Percentiles rank a stretch among this genome's conserved stretches.
phyloP scores from a whole-genome alignment of 1,284 basidiomycete genomes.

The Cystobasidium slooffiae region DNA sequence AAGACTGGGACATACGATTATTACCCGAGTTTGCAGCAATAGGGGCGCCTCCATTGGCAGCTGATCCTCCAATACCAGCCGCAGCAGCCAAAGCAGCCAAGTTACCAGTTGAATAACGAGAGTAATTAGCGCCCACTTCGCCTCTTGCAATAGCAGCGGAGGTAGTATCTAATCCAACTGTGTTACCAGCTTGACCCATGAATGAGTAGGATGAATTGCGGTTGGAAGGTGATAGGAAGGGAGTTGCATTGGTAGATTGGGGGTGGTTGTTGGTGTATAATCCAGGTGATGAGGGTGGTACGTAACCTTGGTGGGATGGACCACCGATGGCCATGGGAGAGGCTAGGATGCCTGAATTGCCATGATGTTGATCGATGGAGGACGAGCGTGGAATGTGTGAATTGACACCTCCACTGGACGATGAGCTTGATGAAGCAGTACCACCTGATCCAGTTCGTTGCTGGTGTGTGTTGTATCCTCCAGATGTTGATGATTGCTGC shows the following conservation, averaged over 20 bases:
- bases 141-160: slow-evolving; percentile 42
- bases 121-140: slow-evolving; percentile 41
- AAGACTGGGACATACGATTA: not conserved
- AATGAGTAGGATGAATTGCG: slow-evolving; percentile 37
- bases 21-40: slow-evolving; percentile 12
- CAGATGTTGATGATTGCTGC: not conserved
- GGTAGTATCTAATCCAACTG: slow-evolving; percentile 41
- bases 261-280: slow-evolving; percentile 7
- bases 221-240: slow-evolving; percentile 18
- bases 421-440: slow-evolving; percentile 9
- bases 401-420: slow-evolving; percentile 4
- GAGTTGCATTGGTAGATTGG: not conserved
- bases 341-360: not conserved
- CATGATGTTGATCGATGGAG: slow-evolving; percentile 7
- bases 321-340: not conserved
- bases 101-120: slow-evolving; percentile 39
- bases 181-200: slow-evolving; percentile 39
- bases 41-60: not conserved
- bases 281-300: slow-evolving; percentile 10
- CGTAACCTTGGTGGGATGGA: not conserved
- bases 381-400: not conserved
- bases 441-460: not conserved
- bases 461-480: slow-evolving; percentile 1
- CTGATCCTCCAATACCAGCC: slow-evolving; percentile 12
- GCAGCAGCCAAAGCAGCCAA: slow-evolving; percentile 29